Base-by-base conservation (phyloP, 2,329 filamentous ascomycete genomes). In the Nothophaeocryptopus gaeumannii region DNA sequence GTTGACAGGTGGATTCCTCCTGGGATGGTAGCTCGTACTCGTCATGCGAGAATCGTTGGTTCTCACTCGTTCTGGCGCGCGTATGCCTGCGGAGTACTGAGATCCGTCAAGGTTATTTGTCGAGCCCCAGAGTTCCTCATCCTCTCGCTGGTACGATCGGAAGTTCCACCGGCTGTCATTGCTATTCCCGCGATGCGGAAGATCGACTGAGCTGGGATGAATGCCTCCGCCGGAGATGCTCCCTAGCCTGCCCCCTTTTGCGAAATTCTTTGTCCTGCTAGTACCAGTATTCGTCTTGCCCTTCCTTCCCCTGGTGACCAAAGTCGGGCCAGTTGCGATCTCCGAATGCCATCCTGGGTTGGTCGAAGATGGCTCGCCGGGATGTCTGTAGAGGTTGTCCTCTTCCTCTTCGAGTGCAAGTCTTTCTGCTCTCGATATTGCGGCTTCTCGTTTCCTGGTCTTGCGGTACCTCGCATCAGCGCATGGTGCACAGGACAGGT, bases 321-420 rank as follows among this genome's bases (percentile, higher is more conserved):
- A 71, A 10, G 48, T 50, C 29, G 91, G 91, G 0, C 91, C 91
- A 71, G 91, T 79, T 55, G 77, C 78, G 58, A 96, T 95, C 70
- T 96, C 91, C 65, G 93, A 87, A 30, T 80, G 76, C 91, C 91
- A 96, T 71, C 88, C 89, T 10, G 86, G 85, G 63, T 96, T 96
- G 26, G 89, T 95, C 63, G 84, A 85, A 62, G 89, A 93, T 1
- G 89, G 88, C 38, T 83, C 82, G 14, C 50, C 1, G 86, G 90
- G 65, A 63, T 96, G 90, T 43, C 83, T 78, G 68, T 95, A 93
- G 9, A 83, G 70, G 45, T 60, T 55, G 0, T 88, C 88, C 57
- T 89, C 82, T 47, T 78, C 79, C 59, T 86, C 80, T 50, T 53
- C 50, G 13, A 48, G 45, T 84, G 70, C 51, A 76, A 80, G 39